These are phyloP conservation scores for Stagonosporopsis cucurbitacearum DNA, from an alignment of 2,329 filamentous ascomycete genomes.

Conservation along the genomic window DNA sequence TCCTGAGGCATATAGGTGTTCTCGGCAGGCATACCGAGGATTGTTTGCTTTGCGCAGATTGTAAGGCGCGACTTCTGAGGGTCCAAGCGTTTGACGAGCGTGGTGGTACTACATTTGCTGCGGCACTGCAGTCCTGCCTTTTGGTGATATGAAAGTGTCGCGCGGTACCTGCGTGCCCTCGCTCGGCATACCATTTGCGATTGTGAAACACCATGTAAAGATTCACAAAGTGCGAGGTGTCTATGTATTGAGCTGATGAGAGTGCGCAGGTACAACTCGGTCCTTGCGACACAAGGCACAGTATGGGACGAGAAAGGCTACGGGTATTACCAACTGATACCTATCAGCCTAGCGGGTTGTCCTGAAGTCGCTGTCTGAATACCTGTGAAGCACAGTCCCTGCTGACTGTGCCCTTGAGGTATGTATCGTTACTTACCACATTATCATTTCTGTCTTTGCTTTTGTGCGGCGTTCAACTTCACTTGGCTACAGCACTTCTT, in stretches of 20 bases:
- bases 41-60: slow-evolving; percentile 7
- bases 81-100: slow-evolving; percentile 17
- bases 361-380: not conserved
- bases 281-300: not conserved
- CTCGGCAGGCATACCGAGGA: slow-evolving; percentile 10
- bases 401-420: not conserved
- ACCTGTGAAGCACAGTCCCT: not conserved
- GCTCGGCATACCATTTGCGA: not conserved
- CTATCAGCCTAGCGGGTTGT: not conserved
- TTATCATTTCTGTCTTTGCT: too few species aligned
- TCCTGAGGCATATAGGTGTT: slow-evolving; percentile 18
- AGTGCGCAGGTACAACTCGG: not conserved
- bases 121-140: not conserved
- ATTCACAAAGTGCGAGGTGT: not conserved
- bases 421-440: too few species aligned
- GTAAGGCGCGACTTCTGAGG: slow-evolving; percentile 12
- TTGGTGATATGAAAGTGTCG: not conserved
- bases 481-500: too few species aligned
- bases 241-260: not conserved
- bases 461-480: too few species aligned
- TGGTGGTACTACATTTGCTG: slow-evolving; percentile 12
- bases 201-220: not conserved
- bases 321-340: not conserved
- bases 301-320: not conserved
- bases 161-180: not conserved